Percentiles rank a stretch among this genome's conserved stretches.
Conservation (phyloP, 306 rosid genomes). For the Cicer chorassanicum region DNA sequence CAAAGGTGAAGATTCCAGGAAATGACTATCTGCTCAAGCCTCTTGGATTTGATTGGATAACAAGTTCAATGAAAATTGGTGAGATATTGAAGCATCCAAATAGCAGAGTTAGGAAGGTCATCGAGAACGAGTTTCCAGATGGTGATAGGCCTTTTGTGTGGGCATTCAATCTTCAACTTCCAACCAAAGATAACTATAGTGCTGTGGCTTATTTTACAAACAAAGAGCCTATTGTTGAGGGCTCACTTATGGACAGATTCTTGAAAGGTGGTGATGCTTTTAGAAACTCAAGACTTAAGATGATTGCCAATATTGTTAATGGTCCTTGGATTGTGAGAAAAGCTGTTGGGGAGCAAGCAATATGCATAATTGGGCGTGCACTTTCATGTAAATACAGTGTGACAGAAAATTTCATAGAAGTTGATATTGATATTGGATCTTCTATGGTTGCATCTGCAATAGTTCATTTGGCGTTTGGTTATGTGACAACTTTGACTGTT, state of each 20-base stretch:
- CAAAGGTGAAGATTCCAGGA: constrained; percentile 75
- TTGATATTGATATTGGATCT: constrained; percentile 90
- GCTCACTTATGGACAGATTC: constrained; percentile 77
- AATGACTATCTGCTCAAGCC: constrained; percentile 79
- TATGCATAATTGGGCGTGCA: constrained; percentile 80
- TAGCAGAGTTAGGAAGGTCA: constrained; percentile 63
- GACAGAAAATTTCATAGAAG: constrained; percentile 73
- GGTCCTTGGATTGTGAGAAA: constrained; percentile 94
- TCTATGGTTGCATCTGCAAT: constrained; percentile 88
- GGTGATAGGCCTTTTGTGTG: constrained; percentile 78
- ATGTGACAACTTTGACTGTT: constrained; percentile 69
- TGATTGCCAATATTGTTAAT: constrained; percentile 79
- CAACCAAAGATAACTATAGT: constrained; percentile 74
- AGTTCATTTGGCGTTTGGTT: constrained; percentile 86
- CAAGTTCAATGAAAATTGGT: constrained; percentile 69
- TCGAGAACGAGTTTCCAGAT: constrained; percentile 64
- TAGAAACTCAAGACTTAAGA: constrained; percentile 82
- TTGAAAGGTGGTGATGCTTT: constrained; percentile 72
- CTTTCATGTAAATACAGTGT: constrained; percentile 66
- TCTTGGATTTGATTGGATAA: constrained; percentile 93
- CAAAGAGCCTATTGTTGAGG: constrained; percentile 58
- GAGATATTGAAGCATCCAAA: constrained; percentile 68
- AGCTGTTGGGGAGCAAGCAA: constrained; percentile 94
- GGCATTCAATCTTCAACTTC: constrained; percentile 92
- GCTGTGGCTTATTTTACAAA: constrained; percentile 71